Evolutionary conservation across 192 early-diverging fungal genomes (phyloP), one percentile per base, ranked within the genome.

Genomic region (Coemansia asiatica): DNA sequence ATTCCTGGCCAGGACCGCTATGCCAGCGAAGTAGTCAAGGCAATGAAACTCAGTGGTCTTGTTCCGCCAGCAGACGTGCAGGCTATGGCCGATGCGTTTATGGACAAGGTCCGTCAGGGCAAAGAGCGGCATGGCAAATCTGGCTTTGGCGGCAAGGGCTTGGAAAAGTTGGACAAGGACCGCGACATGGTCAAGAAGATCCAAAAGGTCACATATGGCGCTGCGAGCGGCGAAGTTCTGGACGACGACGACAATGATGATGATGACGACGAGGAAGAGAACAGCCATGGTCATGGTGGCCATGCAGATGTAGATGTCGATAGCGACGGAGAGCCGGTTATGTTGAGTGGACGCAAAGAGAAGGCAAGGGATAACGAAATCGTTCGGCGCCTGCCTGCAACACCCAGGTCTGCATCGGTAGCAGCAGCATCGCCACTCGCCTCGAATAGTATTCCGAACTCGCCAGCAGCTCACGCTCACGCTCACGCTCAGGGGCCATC

Each of bases 71-170:
- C 78, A 0, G 91, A 92, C 23, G 71, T 99, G 18, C 90, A 91
- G 66, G 82, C 72, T 5, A 63, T 99, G 27, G 91, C 91, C 0
- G 91, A 97, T 54, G 36, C 68, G 36, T 84, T 81, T 53, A 46
- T 72, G 26, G 75, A 78, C 18, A 79, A 81, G 36, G 76, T 78
- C 0, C 51, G 66, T 1, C 64, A 69, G 38, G 72, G 71, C 38
- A 72, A 62, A 4, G 72, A 63, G 47, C 66, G 69, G 22, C 40
- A 58, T 49, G 64, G 65, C 36, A 69, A 63, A 56, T 63, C 69
- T 21, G 97, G 97, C 0, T 99, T 97, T 79, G 95, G 96, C 27
- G 97, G 97, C 44, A 97, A 97, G 72, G 97, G 97, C 23, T 81
- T 99, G 29, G 95, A 97, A 60, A 89, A 91, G 68, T 82, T 99